Evolutionary conservation across 345 rosid genomes (phyloP).

Genomic region (Lagerstroemia speciosa): DNA sequence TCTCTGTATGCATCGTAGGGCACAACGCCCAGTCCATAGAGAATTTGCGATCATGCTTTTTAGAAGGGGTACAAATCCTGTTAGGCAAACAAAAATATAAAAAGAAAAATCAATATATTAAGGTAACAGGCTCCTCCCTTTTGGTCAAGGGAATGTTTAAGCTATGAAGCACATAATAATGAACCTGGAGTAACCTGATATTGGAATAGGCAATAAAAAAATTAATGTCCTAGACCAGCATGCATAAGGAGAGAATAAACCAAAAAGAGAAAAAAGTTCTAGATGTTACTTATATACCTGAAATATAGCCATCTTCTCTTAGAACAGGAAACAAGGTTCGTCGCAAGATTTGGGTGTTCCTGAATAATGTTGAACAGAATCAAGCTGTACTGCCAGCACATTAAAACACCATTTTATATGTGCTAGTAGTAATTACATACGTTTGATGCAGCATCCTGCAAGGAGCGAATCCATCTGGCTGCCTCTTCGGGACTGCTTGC

Average conservation of each 20-base stretch:
- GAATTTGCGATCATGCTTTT: constrained; percentile 31
- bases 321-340: constrained; percentile 41
- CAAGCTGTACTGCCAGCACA: constrained; percentile 13
- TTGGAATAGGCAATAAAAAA: no score
- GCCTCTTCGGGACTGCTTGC: constrained; percentile 95
- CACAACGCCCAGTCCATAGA: constrained; percentile 44
- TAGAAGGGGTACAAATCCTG: constrained; percentile 24
- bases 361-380: constrained; percentile 14
- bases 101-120: not conserved
- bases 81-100: not conserved
- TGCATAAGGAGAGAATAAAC: no score
- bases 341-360: constrained; percentile 39
- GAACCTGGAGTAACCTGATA: no score
- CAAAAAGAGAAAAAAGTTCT: not conserved
- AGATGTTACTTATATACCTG: constrained; percentile 16
- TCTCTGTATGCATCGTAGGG: constrained; percentile 40
- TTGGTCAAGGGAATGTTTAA: not conserved
- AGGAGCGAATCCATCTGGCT: constrained; percentile 66
- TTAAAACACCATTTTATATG: not conserved
- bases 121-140: not conserved
- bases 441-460: constrained; percentile 71
- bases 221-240: no score
- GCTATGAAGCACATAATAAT: not conserved
- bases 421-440: constrained; percentile 19
- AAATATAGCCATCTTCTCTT: constrained; percentile 46